Percentiles rank a stretch among this genome's conserved stretches.
Evolutionary conservation across 2,329 filamentous ascomycete genomes (phyloP).

Genomic region (Exophiala bonariae): DNA sequence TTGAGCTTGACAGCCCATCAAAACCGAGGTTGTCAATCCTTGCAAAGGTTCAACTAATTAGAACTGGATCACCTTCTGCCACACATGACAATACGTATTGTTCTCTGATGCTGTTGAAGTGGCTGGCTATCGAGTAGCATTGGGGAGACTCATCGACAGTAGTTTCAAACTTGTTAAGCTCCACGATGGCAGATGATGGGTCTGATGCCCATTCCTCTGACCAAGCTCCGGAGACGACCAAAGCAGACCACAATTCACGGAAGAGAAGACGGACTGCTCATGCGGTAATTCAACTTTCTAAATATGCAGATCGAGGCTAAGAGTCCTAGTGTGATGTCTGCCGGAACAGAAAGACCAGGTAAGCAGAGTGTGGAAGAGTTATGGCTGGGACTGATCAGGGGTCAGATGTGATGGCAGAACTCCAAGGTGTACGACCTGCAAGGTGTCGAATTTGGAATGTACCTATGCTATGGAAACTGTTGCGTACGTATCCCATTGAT

Average conservation of each 20-base stretch:
- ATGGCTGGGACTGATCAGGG: not conserved
- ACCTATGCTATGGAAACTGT: slow-evolving; percentile 32
- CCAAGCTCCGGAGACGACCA: not conserved
- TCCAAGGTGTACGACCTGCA: slow-evolving; percentile 39
- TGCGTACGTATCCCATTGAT: slow-evolving; percentile 28
- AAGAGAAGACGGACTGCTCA: slow-evolving; percentile 31
- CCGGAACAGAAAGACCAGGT: slow-evolving; percentile 51
- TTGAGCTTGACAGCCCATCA: too few species aligned
- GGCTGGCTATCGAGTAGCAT: too few species aligned
- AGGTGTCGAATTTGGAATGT: slow-evolving; percentile 28
- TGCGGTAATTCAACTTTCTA: slow-evolving; percentile 25
- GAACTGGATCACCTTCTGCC: too few species aligned
- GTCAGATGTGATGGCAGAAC: slow-evolving; percentile 50
- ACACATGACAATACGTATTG: too few species aligned
- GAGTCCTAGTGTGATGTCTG: slow-evolving; percentile 48
- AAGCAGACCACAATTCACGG: slow-evolving; percentile 3
- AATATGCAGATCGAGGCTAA: slow-evolving; percentile 11
- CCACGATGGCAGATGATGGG: slow-evolving; percentile 1
- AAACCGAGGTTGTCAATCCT: too few species aligned
- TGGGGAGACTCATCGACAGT: too few species aligned
- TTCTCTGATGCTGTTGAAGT: too few species aligned
- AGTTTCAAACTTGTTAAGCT: too few species aligned
- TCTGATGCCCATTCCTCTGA: slow-evolving; percentile 1
- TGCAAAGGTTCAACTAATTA: too few species aligned
- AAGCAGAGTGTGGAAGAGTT: slow-evolving; percentile 13